These are phyloP conservation scores for Grosmannia clavigera DNA, from an alignment of 2,329 filamentous ascomycete genomes.

Conservation along the genomic window DNA sequence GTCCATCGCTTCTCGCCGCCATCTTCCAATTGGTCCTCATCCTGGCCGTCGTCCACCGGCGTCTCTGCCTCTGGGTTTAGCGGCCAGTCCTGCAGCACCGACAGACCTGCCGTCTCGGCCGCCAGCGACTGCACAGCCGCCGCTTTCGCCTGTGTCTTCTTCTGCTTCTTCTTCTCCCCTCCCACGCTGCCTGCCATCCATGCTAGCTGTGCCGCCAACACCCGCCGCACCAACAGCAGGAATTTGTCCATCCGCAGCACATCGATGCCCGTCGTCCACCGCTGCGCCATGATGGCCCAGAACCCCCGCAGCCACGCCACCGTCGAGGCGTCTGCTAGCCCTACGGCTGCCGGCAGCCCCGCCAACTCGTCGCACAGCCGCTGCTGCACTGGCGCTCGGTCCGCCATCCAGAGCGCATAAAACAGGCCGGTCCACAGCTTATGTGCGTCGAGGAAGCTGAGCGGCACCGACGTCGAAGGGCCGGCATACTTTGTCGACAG, in stretches of 20 bases:
- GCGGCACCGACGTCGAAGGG: conserved; percentile 28
- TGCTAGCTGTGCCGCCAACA: conserved; percentile 58
- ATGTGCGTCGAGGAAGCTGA: conserved; percentile 59
- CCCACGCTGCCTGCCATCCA: conserved; percentile 22
- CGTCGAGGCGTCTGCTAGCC: conserved; percentile 37
- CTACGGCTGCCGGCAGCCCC: conserved; percentile 30
- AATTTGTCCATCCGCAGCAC: conserved; percentile 85
- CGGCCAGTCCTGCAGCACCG: conserved; percentile 20
- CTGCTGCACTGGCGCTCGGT: conserved; percentile 80
- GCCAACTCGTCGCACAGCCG: conserved; percentile 68
- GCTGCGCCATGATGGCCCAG: conserved; percentile 56
- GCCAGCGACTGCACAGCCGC: conserved; percentile 8
- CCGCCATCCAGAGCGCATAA: conserved; percentile 88
- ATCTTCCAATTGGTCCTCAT: conserved; percentile 27
- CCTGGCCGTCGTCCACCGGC: conserved; percentile 23
- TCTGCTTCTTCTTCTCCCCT: conserved; percentile 15
- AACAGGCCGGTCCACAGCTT: conserved; percentile 95
- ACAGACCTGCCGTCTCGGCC: neutral
- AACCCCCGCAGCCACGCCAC: conserved; percentile 48
- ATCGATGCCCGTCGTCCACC: conserved; percentile 60
- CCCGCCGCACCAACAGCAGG: conserved; percentile 67
- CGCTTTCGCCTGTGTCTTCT: conserved; percentile 2
- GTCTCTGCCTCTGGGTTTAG: conserved; percentile 28
- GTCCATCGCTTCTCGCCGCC: conserved; percentile 18
- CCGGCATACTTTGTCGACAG: conserved; percentile 43